Evolutionary conservation across 139 green algal genomes (phyloP), one percentile per base, ranked within the genome.

Genomic region (Volvox africanus): DNA sequence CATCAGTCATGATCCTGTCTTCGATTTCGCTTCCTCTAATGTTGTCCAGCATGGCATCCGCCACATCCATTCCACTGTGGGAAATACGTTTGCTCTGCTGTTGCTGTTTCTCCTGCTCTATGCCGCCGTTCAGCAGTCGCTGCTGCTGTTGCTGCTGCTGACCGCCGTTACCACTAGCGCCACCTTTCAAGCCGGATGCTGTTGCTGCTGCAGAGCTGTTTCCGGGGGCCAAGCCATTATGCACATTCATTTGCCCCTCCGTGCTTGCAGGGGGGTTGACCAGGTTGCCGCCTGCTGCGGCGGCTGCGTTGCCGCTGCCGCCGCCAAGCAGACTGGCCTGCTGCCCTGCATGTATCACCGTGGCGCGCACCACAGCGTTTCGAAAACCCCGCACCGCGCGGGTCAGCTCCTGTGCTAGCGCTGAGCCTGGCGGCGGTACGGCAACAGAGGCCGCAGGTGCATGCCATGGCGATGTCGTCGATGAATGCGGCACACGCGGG

Each of bases 141-240:
- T 82, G 76, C 32, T 82, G 76, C 32, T 73, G 80, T n/a, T 44
- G 28, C 11, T 55, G 80, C 50, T 87, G 80, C 50, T 76, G 76
- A 35, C 44, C 44, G 44, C 44, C 44, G 44, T 55, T 55, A 55
- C 44, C 44, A 55, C 44, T 55, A 55, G 5, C 9, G 44, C 44
- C 44, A 55, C 44, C 44, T 55, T 5, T 55, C 44, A 55, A 55
- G 44, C 44, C 44, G 9, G 80, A 55, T 75, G 80, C 50, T 55
- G 80, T 24, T 75, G 80, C 55, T 17, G 82, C 61, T 78, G 61
- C 32, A 2, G 16, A 30, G 30, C 30, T 30, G 30, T 18, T 81
- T 17, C 75, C 32, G 19, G 30, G 18, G 30, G 75, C 75, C 32
- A 33, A 55, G 32, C 75, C 75, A 18, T 32, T 35, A 9, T 55